Evolutionary conservation across 768 basidiomycete species (phyloP).

Genomic region (Psilocybe subaeruginosa): DNA sequence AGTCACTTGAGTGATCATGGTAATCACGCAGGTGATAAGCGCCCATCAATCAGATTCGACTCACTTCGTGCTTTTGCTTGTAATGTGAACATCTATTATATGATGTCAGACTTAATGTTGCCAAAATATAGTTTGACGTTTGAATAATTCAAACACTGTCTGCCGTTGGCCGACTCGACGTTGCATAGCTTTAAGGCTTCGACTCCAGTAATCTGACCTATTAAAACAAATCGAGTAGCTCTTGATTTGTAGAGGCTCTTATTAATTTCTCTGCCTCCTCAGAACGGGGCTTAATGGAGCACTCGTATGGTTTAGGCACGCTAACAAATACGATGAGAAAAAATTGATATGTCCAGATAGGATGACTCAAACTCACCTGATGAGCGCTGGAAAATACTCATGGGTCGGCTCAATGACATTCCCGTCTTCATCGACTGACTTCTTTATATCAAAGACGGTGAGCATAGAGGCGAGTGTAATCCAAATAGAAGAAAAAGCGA

Average conservation of each 20-base stretch:
- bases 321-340: neutral
- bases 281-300: neutral
- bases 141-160: too few relatives aligned
- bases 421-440: conserved; percentile 1
- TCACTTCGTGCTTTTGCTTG: too few relatives aligned
- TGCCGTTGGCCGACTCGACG: too few relatives aligned
- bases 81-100: too few relatives aligned
- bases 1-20: too few relatives aligned
- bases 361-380: neutral
- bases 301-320: neutral
- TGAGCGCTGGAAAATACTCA: neutral
- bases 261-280: neutral
- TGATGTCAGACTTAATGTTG: too few relatives aligned
- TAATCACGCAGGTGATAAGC: too few relatives aligned
- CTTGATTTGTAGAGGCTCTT: neutral
- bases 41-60: too few relatives aligned
- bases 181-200: too few relatives aligned
- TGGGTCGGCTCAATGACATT: conserved; percentile 4
- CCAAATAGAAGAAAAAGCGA: conserved; percentile 6
- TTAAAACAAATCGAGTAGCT: neutral
- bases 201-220: too few relatives aligned
- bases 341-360: neutral
- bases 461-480: neutral
- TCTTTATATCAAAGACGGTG: conserved; percentile 1
- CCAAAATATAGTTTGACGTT: too few relatives aligned